Evolutionary conservation across 225 moss, liverwort and hornwort genomes (phyloP), one percentile per base, ranked within the genome.

Genomic region (Lunularia cruciata): DNA sequence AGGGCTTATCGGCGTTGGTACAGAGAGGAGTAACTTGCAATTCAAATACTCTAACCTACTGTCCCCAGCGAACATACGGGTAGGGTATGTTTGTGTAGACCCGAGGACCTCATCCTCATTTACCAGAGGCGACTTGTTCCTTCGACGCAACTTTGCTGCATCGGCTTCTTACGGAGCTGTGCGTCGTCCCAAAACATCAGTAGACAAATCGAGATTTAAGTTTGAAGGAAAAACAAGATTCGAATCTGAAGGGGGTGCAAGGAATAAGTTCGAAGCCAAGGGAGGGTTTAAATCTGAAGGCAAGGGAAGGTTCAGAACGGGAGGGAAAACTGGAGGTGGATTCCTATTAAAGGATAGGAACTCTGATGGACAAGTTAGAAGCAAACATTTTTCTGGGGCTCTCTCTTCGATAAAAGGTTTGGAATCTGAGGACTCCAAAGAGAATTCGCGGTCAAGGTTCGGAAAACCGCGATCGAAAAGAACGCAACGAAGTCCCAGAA

Each of bases 371-470:
- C 36, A 61, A 47, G 52, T 35, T 33, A 65, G 60, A 43, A 33
- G n/a, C 2, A 68, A 55, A 42, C 55, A 36, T 26, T 78, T 78
- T n/a, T 33, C 60, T 1, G 68, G 78, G 46, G 62, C 78, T 8
- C 63, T 68, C 3, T 62, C 78, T 2, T 78, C 78, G 39, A 73
- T 73, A 8, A 73, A 69, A 40, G 16, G 55, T 47, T 25, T 78
- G 47, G 22, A 37, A 13, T 72, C 73, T 23, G 78, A 70, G 34
- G 13, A 42, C 15, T 64, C 20, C 28, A 66, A 60, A 22, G 37
- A 60, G n/a, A 60, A 46, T 2, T 45, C 63, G 3, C 45, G 46
- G 45, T 12, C 45, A 13, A 40, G 13, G 13, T 6, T 40, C 13
- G 27, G 63, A 10, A 64, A 64, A 16, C 25, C 10, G 19, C 63